Percentiles rank a stretch among this genome's conserved stretches.
Conservation (phyloP, 2,329 filamentous ascomycete species). For the Cordyceps fumosorosea region DNA sequence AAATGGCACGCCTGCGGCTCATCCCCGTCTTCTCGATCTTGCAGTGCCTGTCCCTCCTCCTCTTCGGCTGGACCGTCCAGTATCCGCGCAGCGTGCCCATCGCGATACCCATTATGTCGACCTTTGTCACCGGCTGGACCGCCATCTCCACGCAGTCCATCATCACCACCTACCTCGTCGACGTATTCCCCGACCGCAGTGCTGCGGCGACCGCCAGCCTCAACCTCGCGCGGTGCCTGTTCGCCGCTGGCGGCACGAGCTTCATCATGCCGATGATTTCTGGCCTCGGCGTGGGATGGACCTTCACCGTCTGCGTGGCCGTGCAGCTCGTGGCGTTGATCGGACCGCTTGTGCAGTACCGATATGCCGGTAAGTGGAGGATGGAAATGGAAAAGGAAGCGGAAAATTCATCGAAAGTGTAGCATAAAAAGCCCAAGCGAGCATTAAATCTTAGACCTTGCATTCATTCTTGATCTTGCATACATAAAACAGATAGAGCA, state of each 20-base stretch:
- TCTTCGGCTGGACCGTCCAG: slow-evolving; percentile 48
- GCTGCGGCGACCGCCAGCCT: slow-evolving; percentile 46
- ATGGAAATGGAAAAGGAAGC: slow-evolving; percentile 14
- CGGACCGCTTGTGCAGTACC: slow-evolving; percentile 38
- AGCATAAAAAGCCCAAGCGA: background rate
- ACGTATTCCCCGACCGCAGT: slow-evolving; percentile 42
- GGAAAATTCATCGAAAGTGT: background rate
- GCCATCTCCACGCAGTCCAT: slow-evolving; percentile 41
- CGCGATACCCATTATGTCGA: slow-evolving; percentile 41
- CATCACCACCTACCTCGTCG: slow-evolving; percentile 47
- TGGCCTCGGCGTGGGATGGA: slow-evolving; percentile 36
- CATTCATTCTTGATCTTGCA: background rate
- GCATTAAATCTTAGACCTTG: background rate
- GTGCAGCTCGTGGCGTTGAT: slow-evolving; percentile 39
- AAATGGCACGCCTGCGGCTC: slow-evolving; percentile 44
- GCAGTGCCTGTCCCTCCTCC: slow-evolving; percentile 39
- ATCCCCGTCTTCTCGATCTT: slow-evolving; percentile 37
- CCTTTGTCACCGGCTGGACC: slow-evolving; percentile 47
- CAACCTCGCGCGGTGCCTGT: slow-evolving; percentile 45
- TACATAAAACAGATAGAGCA: background rate
- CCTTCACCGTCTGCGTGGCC: slow-evolving; percentile 39
- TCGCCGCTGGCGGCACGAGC: slow-evolving; percentile 45
- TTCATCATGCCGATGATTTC: slow-evolving; percentile 44
- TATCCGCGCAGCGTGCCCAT: slow-evolving; percentile 36
- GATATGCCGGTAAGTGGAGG: slow-evolving; percentile 32